A percentile compares a stretch with the other conserved stretches of the same genome.
Evolutionary conservation across 1,284 basidiomycete species (phyloP).

Genomic region (Ceratobasidium sp.): DNA sequence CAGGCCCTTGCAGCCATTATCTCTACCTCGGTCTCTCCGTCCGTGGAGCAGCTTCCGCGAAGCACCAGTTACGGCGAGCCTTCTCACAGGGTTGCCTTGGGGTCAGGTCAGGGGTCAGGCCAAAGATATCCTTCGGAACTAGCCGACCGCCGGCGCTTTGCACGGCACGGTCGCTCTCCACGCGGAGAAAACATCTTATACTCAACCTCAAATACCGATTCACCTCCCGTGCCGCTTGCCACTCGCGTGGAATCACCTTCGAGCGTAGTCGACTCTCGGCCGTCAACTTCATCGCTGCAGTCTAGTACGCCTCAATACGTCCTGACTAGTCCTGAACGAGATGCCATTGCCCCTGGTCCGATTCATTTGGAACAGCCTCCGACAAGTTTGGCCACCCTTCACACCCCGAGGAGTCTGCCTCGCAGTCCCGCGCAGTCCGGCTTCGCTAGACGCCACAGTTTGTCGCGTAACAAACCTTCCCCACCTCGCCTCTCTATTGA

Average conservation of each 20-base stretch:
- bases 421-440: background rate
- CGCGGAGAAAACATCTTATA: constrained; percentile 9
- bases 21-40: background rate
- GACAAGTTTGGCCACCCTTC: background rate
- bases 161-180: background rate
- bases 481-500: background rate
- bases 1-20: constrained; percentile 38
- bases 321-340: constrained; percentile 9
- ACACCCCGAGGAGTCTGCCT: constrained; percentile 16
- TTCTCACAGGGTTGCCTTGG: background rate
- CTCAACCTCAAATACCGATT: constrained; percentile 1
- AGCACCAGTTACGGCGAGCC: constrained; percentile 23
- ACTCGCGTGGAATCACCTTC: background rate
- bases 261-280: constrained; percentile 10
- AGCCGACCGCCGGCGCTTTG: constrained; percentile 40
- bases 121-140: constrained; percentile 21
- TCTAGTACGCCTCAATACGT: constrained; percentile 20
- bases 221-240: background rate
- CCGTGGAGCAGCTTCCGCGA: constrained; percentile 20
- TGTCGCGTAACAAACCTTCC: constrained; percentile 20
- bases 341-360: background rate
- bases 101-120: constrained; percentile 19
- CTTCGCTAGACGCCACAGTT: constrained; percentile 13
- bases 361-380: constrained; percentile 6
- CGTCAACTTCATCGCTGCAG: constrained; percentile 22